Conservation (phyloP, 345 rosid genomes). For the Kernera saxatilis region DNA sequence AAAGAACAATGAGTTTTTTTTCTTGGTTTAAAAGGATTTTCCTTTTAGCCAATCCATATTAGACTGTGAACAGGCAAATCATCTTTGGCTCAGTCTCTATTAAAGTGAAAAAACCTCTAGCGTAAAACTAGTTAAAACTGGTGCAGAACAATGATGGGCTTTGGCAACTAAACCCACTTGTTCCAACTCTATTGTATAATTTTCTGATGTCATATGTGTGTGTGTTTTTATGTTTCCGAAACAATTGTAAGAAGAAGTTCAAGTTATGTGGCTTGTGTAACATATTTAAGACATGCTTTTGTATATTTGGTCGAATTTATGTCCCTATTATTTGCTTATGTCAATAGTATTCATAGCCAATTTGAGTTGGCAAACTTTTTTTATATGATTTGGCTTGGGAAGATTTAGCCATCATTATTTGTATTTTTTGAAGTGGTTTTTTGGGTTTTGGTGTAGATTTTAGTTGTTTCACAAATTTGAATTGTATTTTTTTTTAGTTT, state of each 20-base stretch:
- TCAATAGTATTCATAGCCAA: background rate
- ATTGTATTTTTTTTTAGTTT: too few species aligned
- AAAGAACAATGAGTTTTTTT: conserved; percentile 5
- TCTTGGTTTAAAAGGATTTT: conserved; percentile 2
- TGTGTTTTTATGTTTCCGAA: background rate
- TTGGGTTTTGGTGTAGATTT: too few species aligned
- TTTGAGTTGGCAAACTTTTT: background rate
- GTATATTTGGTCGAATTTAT: background rate
- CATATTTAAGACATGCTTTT: background rate
- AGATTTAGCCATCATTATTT: too few species aligned
- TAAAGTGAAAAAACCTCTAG: background rate
- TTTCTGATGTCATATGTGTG: background rate
- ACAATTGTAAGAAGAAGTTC: background rate
- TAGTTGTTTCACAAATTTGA: too few species aligned
- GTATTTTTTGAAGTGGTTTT: too few species aligned
- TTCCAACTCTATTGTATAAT: background rate
- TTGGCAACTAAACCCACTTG: conserved; percentile 13
- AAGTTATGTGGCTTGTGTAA: conserved; percentile 7
- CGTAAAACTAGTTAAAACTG: conserved; percentile 4
- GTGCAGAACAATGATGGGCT: conserved; percentile 25
- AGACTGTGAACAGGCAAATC: conserved; percentile 86
- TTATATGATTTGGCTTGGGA: background rate
- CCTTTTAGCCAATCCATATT: conserved; percentile 32
- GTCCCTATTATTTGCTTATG: background rate
- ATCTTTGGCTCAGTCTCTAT: conserved; percentile 59